Conservation (phyloP, 352 stramenopile genomes). For the Phytophthora agathidicida region DNA sequence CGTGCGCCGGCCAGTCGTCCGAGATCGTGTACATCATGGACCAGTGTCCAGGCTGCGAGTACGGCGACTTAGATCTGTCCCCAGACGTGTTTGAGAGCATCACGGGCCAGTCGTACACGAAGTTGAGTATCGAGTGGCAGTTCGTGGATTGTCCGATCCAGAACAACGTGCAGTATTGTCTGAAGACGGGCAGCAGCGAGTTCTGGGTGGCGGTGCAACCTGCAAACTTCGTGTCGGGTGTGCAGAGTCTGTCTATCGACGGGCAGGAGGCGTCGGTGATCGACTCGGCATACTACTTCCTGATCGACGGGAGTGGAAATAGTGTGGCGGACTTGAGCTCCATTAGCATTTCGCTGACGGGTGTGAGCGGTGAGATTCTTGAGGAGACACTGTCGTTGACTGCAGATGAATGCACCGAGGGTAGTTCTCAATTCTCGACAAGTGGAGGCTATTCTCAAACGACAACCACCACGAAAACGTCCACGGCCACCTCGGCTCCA, state of each 20-base stretch:
- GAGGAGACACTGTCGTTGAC: conserved; percentile 52
- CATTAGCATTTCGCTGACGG: conserved; percentile 49
- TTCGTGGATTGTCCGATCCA: conserved; percentile 68
- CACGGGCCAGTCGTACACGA: conserved; percentile 55
- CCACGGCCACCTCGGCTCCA: conserved; percentile 5
- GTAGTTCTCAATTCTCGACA: conserved; percentile 49
- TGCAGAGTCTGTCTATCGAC: conserved; percentile 63
- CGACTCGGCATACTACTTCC: conserved; percentile 70
- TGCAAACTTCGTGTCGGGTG: conserved; percentile 55
- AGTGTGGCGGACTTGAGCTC: conserved; percentile 46
- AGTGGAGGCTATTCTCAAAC: conserved; percentile 19
- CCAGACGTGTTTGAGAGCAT: conserved; percentile 63
- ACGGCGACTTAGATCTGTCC: conserved; percentile 64
- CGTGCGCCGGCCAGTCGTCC: conserved; percentile 41
- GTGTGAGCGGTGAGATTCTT: conserved; percentile 58
- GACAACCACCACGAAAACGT: background rate
- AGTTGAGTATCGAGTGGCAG: conserved; percentile 59
- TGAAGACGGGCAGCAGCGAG: conserved; percentile 64
- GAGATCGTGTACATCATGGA: conserved; percentile 76
- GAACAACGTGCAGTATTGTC: conserved; percentile 64
- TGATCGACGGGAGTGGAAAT: conserved; percentile 51
- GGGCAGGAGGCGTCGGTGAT: conserved; percentile 61
- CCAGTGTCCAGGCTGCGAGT: conserved; percentile 58
- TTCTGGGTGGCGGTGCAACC: conserved; percentile 75
- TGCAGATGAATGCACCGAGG: conserved; percentile 47